phyloP scores from a whole-genome alignment of 768 basidiomycete species.

The Tephrocybe rancida region DNA sequence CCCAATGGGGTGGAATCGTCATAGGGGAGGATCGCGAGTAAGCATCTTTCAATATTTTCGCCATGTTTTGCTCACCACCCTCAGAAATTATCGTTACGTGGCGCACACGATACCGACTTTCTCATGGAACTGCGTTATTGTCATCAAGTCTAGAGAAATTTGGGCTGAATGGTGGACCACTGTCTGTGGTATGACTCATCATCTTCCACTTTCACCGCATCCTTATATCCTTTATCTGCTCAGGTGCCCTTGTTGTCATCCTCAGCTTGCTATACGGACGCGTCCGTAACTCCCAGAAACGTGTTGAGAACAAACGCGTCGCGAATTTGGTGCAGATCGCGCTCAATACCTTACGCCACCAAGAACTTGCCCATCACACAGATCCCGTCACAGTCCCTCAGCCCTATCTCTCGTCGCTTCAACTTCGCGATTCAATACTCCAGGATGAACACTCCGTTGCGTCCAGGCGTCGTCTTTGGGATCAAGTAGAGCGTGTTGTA shows the following conservation, averaged over 20 bases:
- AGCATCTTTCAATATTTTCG: constrained; percentile 26
- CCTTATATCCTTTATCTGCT: constrained; percentile 3
- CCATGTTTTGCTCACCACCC: constrained; percentile 14
- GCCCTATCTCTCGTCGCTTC: constrained; percentile 81
- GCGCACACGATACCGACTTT: constrained; percentile 74
- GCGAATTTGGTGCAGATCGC: constrained; percentile 77
- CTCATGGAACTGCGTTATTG: constrained; percentile 65
- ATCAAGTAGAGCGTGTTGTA: constrained; percentile 80
- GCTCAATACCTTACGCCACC: constrained; percentile 77
- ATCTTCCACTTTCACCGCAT: constrained; percentile 6
- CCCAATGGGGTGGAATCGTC: constrained; percentile 73
- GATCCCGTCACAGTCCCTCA: constrained; percentile 77
- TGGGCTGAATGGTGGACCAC: constrained; percentile 72
- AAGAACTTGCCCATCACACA: constrained; percentile 80
- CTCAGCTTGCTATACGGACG: constrained; percentile 14
- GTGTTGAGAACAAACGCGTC: constrained; percentile 65
- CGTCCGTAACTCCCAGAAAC: constrained; percentile 49
- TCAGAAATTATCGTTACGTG: constrained; percentile 72
- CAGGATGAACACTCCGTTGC: constrained; percentile 79
- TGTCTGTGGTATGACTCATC: constrained; percentile 54
- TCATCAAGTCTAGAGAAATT: constrained; percentile 63
- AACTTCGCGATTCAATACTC: constrained; percentile 85
- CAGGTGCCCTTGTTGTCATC: constrained; percentile 7
- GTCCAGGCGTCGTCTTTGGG: constrained; percentile 72
- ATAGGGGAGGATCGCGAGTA: constrained; percentile 66